These are phyloP conservation scores for Dryas octopetala DNA, from an alignment of 306 rosid genomes.

Conservation along the genomic window DNA sequence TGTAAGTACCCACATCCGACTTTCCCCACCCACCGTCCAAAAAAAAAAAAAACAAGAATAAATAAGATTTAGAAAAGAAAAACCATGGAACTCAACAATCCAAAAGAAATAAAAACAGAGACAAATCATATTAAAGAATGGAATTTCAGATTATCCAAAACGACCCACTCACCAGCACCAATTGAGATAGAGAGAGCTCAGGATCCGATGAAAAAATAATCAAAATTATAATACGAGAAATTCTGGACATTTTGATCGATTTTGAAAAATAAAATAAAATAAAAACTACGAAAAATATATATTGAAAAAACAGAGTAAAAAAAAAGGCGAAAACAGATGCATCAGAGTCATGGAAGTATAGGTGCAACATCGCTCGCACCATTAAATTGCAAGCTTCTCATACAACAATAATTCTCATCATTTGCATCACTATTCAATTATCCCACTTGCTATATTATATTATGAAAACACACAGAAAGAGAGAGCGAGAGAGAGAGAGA, in stretches of 20 bases:
- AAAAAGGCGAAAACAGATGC: conserved; percentile 16
- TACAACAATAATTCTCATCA: conserved; percentile 27
- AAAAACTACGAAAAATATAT: neutral
- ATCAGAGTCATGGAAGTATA: conserved; percentile 81
- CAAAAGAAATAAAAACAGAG: neutral
- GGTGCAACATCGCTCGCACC: conserved; percentile 47
- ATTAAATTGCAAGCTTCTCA: conserved; percentile 50
- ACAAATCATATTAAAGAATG: neutral
- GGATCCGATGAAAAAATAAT: neutral
- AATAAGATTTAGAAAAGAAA: too few species aligned
- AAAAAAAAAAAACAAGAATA: too few species aligned
- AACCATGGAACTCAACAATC: too few species aligned
- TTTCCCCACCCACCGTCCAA: too few species aligned
- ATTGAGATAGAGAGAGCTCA: neutral
- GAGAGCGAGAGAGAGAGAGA: neutral
- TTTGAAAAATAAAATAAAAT: neutral
- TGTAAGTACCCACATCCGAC: too few species aligned
- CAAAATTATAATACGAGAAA: neutral
- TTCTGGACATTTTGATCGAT: neutral
- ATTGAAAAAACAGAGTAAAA: neutral
- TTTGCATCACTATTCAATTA: conserved; percentile 9
- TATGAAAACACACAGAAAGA: neutral
- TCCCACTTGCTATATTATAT: conserved; percentile 15
- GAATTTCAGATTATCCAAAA: neutral
- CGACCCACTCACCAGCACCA: too few species aligned